Evolutionary conservation across 2,329 filamentous ascomycete genomes (phyloP), one percentile per base, ranked within the genome.

Genomic region (Alternaria ethzedia): DNA sequence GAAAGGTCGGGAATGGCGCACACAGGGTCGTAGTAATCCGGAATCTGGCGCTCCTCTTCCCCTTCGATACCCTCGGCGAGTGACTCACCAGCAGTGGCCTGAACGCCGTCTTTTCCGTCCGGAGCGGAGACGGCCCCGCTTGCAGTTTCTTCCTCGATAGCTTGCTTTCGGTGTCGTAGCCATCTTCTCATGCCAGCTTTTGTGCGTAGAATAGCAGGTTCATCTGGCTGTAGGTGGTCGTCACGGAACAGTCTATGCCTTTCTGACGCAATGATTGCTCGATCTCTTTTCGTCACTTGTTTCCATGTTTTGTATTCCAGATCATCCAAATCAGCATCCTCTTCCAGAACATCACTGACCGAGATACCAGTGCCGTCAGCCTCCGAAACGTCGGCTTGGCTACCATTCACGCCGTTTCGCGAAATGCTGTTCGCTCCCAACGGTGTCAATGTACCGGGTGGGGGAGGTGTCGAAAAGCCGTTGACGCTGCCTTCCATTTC

Each of bases 271-370:
- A 95, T 89, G 23, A 91, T 83, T 5, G 96, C 96, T 66, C 96
- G 90, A 74, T 97, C 94, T 78, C 96, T 97, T 82, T 98, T 98
- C 2, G 96, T 99, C 44, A 97, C 93, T 80, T 98, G 95, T 82
- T 98, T 99, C 96, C 96, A 99, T 36, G 96, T 92, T 78, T 96
- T 97, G 82, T 96, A 97, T 76, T 97, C 95, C 2, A 87, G 83
- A 62, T 98, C 94, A 71, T 98, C 94, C 71, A 96, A 89, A 70
- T 93, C 93, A 12, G 88, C 86, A 70, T 97, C 92, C 71, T 96
- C 91, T 55, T 90, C 88, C 20, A 91, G 76, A 0, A 86, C 84
- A 77, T 91, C 89, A 68, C 88, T 90, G 43, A 93, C 83, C 3
- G 90, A 90, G 6, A 90, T 87, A n/a, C 81, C 82, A 36, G 84